Conservation (phyloP, 176 grass and related monocot genomes). For the Bothriochloa decipiens region DNA sequence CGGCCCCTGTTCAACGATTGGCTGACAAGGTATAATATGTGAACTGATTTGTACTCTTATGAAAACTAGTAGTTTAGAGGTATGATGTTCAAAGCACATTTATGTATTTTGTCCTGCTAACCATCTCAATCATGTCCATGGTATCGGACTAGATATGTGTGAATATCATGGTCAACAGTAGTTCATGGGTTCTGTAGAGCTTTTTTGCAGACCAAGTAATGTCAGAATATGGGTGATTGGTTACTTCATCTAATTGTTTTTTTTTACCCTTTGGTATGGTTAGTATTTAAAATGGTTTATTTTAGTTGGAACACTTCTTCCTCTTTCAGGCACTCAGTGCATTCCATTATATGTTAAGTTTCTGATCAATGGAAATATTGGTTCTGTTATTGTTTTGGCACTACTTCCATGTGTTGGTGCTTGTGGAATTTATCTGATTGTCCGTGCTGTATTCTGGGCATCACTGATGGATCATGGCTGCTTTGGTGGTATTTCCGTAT, state of each 20-base stretch:
- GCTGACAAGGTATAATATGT: constrained; percentile 82
- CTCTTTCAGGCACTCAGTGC: neutral
- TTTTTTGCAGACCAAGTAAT: neutral
- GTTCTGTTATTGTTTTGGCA: constrained; percentile 8
- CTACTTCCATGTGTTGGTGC: neutral
- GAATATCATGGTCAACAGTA: neutral
- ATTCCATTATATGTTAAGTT: neutral
- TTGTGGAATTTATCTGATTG: constrained; percentile 28
- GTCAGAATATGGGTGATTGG: constrained; percentile 8
- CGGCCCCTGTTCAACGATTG: constrained; percentile 89
- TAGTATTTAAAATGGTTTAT: constrained; percentile 22
- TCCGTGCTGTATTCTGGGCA: neutral
- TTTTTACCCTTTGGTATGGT: constrained; percentile 12
- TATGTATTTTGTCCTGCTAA: constrained; percentile 1
- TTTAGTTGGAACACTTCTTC: neutral
- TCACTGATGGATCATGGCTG: neutral
- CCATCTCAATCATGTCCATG: neutral
- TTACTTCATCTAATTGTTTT: neutral
- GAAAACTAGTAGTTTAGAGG: constrained; percentile 7
- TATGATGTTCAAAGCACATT: constrained; percentile 11
- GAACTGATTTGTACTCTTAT: constrained; percentile 7
- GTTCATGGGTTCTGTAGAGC: neutral
- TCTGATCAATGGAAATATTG: neutral
- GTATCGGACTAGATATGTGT: neutral
- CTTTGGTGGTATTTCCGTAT: neutral